Base-by-base conservation (phyloP, 139 green algal genomes). In the Tetraselmis chui region DNA sequence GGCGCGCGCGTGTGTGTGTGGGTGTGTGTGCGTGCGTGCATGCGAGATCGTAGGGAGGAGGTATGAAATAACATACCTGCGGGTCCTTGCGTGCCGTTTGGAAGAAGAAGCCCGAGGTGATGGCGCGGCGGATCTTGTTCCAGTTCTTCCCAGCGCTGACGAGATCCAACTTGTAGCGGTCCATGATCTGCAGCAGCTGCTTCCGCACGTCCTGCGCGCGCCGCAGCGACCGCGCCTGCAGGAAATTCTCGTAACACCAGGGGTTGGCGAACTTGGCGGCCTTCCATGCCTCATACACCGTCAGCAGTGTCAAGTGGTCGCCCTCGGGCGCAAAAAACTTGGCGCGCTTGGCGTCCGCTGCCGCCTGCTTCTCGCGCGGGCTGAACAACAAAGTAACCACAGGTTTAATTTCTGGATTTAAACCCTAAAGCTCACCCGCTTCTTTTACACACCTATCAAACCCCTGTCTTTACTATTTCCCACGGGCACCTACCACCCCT, bases 121-220 rank as follows among this genome's bases (percentile, higher is more conserved):
- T 92, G 88, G 81, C 93, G 92, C 79, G 26, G 84, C 94, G 94
- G 29, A 99, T 94, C 75, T 93, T 93, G 83, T 92, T 92, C 88
- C 94, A 98, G 88, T 97, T 95, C 29, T 90, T 86, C 25, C 96
- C 95, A 0, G 93, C 92, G 26, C 84, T 93, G 45, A 98, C 94
- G n/a, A 98, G 86, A 85, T 98, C 95, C 84, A 99, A 92, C 85
- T 97, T 98, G 92, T 99, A 99, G 1, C 94, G 85, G 88, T 99
- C 97, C 97, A 99, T 99, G 92, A 99, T 98, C 32, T 92, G 88
- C 30, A 98, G 86, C 79, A 99, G 92, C 93, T 99, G 95, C 89
- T 98, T 98, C 59, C 94, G 88, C 80, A 98, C 94, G 82, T 98
- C 96, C 84, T 97, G 95, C 1, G 96, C 96, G 30, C 96, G 90